Evolutionary conservation across 345 rosid genomes (phyloP).

Genomic region (Eucalyptus erythrocorys): DNA sequence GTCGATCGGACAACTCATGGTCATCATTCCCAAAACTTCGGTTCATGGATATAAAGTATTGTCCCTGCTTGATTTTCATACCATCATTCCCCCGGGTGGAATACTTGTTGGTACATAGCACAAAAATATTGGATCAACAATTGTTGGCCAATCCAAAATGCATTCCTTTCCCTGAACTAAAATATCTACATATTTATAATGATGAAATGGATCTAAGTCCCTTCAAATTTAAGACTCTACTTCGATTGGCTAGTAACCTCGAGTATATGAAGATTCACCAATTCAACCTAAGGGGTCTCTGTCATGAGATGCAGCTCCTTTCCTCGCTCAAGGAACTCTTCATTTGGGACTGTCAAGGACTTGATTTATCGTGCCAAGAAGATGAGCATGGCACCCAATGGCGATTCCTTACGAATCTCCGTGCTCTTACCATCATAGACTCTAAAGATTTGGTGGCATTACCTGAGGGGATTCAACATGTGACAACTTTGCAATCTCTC

Average conservation of each 20-base stretch:
- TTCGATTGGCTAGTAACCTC: not conserved
- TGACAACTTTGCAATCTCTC: not conserved
- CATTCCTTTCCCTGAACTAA: not conserved
- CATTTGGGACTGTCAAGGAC: rapidly evolving
- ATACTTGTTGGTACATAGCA: rapidly evolving
- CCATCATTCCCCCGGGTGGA: not conserved
- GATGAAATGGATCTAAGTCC: rapidly evolving
- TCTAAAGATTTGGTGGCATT: not conserved
- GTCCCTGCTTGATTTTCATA: not conserved
- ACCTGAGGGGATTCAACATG: not conserved
- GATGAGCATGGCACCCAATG: not conserved
- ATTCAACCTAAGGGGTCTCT: not conserved
- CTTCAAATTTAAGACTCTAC: not conserved
- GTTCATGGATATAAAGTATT: rapidly evolving
- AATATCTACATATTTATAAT: rapidly evolving
- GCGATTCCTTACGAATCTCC: not conserved
- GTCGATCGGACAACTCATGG: rapidly evolving
- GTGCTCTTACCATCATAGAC: rapidly evolving
- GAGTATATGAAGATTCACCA: rapidly evolving
- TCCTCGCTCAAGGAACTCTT: not conserved
- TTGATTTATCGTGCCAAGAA: rapidly evolving
- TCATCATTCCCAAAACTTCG: not conserved
- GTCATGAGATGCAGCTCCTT: rapidly evolving
- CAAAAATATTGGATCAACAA: not conserved
- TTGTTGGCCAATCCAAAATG: not conserved